A percentile compares a stretch with the other conserved stretches of the same genome.
Evolutionary conservation across 2,329 filamentous ascomycete species (phyloP).

Genomic region (Alternaria infectoria): DNA sequence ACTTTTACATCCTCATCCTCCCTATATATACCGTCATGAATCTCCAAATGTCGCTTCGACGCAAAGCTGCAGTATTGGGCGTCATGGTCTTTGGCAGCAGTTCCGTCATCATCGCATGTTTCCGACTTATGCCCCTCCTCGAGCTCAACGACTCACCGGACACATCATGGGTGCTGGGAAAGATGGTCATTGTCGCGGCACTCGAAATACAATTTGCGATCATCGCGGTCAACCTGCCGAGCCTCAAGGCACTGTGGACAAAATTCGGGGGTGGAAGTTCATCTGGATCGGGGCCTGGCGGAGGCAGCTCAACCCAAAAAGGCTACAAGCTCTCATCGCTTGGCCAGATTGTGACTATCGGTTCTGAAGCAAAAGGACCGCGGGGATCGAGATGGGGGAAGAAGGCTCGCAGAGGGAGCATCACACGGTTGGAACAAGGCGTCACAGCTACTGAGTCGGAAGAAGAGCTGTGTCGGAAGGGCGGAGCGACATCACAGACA

Average conservation of each 20-base stretch:
- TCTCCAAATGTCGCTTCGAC: conserved; percentile 27
- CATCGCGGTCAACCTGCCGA: conserved; percentile 42
- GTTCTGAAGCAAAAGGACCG: neutral
- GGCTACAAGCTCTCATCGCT: neutral
- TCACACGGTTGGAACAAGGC: neutral
- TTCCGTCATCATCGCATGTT: conserved; percentile 29
- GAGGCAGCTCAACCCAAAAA: neutral
- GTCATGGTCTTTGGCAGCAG: conserved; percentile 37
- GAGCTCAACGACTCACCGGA: conserved; percentile 33
- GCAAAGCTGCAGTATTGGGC: conserved; percentile 25
- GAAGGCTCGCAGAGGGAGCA: neutral
- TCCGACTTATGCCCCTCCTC: conserved; percentile 29
- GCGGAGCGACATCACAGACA: neutral
- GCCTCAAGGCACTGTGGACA: conserved; percentile 41
- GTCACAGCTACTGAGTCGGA: neutral
- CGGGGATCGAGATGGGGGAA: neutral
- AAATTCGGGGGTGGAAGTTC: neutral
- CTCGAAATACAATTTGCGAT: conserved; percentile 43
- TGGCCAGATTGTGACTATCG: neutral
- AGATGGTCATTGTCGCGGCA: conserved; percentile 41
- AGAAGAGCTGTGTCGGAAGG: neutral
- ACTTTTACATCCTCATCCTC: conserved; percentile 30
- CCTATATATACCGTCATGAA: conserved; percentile 24
- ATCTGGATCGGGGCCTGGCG: neutral
- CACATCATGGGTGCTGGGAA: conserved; percentile 38